Percentiles rank a stretch among this genome's conserved stretches.
phyloP scores from a whole-genome alignment of 2,329 filamentous ascomycete genomes.

The Huntiella abstrusa region DNA sequence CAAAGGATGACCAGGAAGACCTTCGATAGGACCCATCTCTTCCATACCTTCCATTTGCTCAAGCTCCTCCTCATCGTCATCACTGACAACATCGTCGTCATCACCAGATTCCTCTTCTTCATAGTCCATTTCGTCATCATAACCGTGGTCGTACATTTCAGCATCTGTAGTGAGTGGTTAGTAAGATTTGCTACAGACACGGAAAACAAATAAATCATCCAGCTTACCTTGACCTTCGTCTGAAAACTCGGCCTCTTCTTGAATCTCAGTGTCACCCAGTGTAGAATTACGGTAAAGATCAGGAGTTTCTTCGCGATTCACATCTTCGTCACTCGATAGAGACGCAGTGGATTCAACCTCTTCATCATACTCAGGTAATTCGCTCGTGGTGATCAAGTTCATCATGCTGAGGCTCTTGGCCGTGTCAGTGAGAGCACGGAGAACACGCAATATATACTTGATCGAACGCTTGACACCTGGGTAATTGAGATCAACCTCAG shows the following conservation, averaged over 20 bases:
- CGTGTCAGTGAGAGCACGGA: slow-evolving; percentile 72
- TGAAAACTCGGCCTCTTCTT: slow-evolving; percentile 40
- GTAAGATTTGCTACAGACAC: too few species aligned
- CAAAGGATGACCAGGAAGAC: slow-evolving; percentile 37
- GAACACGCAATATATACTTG: slow-evolving; percentile 83
- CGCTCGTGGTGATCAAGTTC: slow-evolving; percentile 50
- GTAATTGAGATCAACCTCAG: slow-evolving; percentile 89
- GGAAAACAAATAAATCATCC: too few species aligned
- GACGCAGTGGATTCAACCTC: slow-evolving; percentile 78
- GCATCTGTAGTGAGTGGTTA: slow-evolving; percentile 40
- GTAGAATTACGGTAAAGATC: slow-evolving; percentile 95
- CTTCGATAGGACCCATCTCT: slow-evolving; percentile 74
- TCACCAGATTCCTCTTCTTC: slow-evolving; percentile 62
- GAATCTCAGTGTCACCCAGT: slow-evolving; percentile 79
- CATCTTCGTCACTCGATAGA: slow-evolving; percentile 66
- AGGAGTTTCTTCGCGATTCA: slow-evolving; percentile 77
- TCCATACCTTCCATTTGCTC: slow-evolving; percentile 26
- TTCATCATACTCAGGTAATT: slow-evolving; percentile 50
- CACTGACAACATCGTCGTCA: slow-evolving; percentile 74
- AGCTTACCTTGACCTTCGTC: slow-evolving; percentile 32
- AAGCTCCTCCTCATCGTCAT: slow-evolving; percentile 54
- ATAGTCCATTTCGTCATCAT: slow-evolving; percentile 87
- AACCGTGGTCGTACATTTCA: slow-evolving; percentile 85
- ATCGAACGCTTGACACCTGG: slow-evolving; percentile 83
- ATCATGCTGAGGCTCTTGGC: slow-evolving; percentile 70